A percentile compares a stretch with the other conserved stretches of the same genome.
These are phyloP conservation scores for Metarhizium robertsii DNA, from an alignment of 2,329 filamentous ascomycete species.

Conservation along the genomic window DNA sequence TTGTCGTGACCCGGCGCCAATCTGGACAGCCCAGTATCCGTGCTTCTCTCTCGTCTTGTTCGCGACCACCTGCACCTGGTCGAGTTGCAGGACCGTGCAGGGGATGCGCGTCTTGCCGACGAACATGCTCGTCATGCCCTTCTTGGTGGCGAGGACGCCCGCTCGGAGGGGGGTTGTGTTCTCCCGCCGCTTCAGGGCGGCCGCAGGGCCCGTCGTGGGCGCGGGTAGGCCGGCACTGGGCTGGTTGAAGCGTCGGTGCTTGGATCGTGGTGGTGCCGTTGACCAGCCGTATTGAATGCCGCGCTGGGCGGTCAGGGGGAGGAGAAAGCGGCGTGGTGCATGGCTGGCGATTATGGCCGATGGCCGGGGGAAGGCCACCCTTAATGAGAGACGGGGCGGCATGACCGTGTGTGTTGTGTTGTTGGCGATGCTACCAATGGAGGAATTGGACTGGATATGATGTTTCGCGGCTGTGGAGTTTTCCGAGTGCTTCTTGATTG, in stretches of 20 bases:
- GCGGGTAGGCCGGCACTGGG: conserved; percentile 43
- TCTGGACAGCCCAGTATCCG: conserved; percentile 90
- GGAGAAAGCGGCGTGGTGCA: conserved; percentile 31
- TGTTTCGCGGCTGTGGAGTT: conserved; percentile 6
- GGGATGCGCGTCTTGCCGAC: conserved; percentile 68
- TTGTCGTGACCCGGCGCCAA: conserved; percentile 69
- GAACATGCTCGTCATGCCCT: conserved; percentile 92
- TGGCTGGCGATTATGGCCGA: conserved; percentile 15
- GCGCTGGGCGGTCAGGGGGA: conserved; percentile 35
- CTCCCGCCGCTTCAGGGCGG: conserved; percentile 49
- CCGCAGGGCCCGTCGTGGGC: conserved; percentile 48
- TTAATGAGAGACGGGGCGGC: conserved; percentile 35
- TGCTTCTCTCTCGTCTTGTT: conserved; percentile 73
- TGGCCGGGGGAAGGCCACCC: conserved; percentile 33
- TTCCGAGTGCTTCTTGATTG: conserved; percentile 8
- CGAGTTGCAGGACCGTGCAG: conserved; percentile 89
- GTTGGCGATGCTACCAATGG: conserved; percentile 5
- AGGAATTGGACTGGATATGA: conserved; percentile 1
- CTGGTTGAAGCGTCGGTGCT: conserved; percentile 54
- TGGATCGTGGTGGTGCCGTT: conserved; percentile 41
- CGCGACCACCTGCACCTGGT: conserved; percentile 80
- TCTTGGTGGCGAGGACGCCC: conserved; percentile 79
- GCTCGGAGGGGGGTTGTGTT: conserved; percentile 58
- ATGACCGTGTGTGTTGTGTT: conserved; percentile 21
- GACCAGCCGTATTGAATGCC: conserved; percentile 53